phyloP scores from a whole-genome alignment of 768 basidiomycete genomes.

The Leucogyrophana mollusca region DNA sequence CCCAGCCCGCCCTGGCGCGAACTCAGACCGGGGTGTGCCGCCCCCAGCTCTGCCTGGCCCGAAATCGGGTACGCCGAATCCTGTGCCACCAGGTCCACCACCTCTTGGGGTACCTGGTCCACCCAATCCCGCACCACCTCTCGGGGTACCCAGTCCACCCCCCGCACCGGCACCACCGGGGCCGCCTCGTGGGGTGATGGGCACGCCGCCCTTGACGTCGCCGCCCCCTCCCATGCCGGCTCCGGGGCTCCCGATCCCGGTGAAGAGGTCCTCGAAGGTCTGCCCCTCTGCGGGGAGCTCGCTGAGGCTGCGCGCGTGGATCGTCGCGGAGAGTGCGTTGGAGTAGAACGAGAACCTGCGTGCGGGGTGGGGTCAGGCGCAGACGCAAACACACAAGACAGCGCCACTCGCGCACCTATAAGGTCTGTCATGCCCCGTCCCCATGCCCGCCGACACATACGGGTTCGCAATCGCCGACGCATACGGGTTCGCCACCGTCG shows the following conservation, averaged over 20 bases:
- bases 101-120: too few species aligned
- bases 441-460: constrained; percentile 8
- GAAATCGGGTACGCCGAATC: constrained; percentile 5
- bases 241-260: constrained; percentile 38
- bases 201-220: constrained; percentile 5
- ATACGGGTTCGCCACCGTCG: too few species aligned
- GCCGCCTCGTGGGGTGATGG: too few species aligned
- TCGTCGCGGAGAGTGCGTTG: constrained; percentile 86
- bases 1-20: too few species aligned
- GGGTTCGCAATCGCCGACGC: constrained; percentile 15
- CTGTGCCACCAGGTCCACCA: constrained; percentile 4
- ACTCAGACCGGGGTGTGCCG: constrained; percentile 9
- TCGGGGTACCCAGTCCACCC: constrained; percentile 4
- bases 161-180: constrained; percentile 6
- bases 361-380: too few species aligned
- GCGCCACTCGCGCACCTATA: too few species aligned
- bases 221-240: constrained; percentile 8
- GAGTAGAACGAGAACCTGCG: constrained; percentile 99
- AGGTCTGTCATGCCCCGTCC: constrained; percentile 75
- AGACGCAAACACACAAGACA: too few species aligned
- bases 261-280: constrained; percentile 87
- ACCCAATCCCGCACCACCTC: background rate
- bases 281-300: constrained; percentile 95
- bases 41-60: constrained; percentile 4
- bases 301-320: constrained; percentile 88